Base-by-base conservation (phyloP, 768 basidiomycete genomes). In the Suillus sp. region DNA sequence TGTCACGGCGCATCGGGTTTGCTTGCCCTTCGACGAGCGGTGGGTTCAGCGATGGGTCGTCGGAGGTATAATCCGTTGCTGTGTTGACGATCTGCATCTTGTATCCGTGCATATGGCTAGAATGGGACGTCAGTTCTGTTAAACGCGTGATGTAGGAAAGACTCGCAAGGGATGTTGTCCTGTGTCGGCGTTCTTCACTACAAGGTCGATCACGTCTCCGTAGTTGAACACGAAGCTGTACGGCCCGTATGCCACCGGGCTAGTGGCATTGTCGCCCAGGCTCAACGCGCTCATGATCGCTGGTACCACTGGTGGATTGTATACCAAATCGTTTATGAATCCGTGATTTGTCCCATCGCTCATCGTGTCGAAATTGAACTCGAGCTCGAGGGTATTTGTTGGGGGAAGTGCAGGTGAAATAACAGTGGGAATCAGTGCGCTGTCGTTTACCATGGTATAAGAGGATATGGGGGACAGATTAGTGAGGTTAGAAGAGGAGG, bases 1-100 rank as follows among this genome's bases (percentile, higher is more conserved):
- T 96, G 75, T 99, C 96, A 45, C 96, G 84, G n/a, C 94, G 87
- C 70, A 96, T 86, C 2, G 96, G 96, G 77, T 99, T 99, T 1
- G 78, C 72, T 68, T 93, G 91, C 16, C 85, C 88, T 76, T 94
- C 91, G 27, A 82, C 78, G 62, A 93, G 77, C 0, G 91, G 88
- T 16, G 93, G 95, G 77, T 96, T 96, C 54, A 95, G 79, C 1
- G 78, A 69, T 0, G 91, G 84, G 75, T 98, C 92, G 68, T 83
- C 77, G 1, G 90, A 89, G 0, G 85, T 85, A 68, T 87, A 93
- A 71, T 96, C 84, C 60, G 80, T 67, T 2, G 86, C 83, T 60
- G 90, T 88, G 62, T 86, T 81, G 25, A 96, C 87, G 65, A 99
- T 83, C 79, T 91, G 89, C 78, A 88, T 84, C 69, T 89, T 88